Evolutionary conservation across 2,329 filamentous ascomycete genomes (phyloP), one percentile per base, ranked within the genome.

Genomic region (Zalaria obscura): DNA sequence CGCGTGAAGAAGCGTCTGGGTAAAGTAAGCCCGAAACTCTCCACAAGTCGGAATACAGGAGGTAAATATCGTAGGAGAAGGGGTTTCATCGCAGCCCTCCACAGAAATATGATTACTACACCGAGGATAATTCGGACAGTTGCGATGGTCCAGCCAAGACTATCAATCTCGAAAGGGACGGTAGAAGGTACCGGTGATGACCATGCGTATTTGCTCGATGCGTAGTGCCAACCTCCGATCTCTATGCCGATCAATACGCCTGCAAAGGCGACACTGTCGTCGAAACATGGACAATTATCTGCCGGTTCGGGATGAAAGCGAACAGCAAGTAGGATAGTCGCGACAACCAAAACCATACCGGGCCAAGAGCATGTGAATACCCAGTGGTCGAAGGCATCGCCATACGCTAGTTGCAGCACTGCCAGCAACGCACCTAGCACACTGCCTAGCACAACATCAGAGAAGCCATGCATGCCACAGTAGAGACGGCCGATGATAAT

Each of bases 381-480:
- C 64, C 78, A 89, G 11, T 70, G 63, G 49, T 93, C 84, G 44
- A 93, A 72, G 3, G 65, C 58, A 25, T 70, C 60, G 18, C 75
- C 75, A 42, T 64, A 75, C 5, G 62, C 48, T 45, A 73, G 72
- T 51, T 80, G 73, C 18, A 72, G 53, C 18, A 69, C 59, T 2
- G 73, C 73, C 31, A 82, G 69, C 4, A 73, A 62, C 7, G 78
- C 80, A 28, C 91, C 91, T 42, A 95, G 70, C 9, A 78, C 52
- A 41, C 81, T 85, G 5, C 91, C 91, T 43, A 91, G 62, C 9
- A 91, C 64, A 25, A 96, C 87, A 60, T 98, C 91, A 35, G 91
- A 70, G 63, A 96, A 94, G 7, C 91, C 91, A 63, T 98, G 91
- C 91, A 98, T 98, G 46, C 91, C 91, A 57, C 91, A 98, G 66